These are phyloP conservation scores for Candolleomyces eurysporus DNA, from an alignment of 768 basidiomycete genomes.

Conservation along the genomic window DNA sequence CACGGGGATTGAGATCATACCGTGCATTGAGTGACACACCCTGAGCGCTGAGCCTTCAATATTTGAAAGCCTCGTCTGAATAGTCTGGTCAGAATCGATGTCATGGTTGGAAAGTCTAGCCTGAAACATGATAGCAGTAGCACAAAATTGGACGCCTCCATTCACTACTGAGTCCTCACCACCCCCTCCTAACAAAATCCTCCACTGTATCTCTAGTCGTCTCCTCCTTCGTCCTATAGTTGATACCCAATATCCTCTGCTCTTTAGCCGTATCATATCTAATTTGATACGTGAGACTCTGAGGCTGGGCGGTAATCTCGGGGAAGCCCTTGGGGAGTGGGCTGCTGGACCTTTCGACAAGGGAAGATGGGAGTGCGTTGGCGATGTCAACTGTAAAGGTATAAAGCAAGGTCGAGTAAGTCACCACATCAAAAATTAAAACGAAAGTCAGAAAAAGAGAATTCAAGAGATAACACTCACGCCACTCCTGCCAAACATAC, in stretches of 20 bases:
- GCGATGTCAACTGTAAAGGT: background rate
- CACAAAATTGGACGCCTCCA: too few relatives aligned
- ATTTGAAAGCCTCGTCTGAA: too few relatives aligned
- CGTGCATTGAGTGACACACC: too few relatives aligned
- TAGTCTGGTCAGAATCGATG: too few relatives aligned
- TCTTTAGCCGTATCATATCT: slow-evolving; percentile 36
- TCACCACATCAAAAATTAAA: too few relatives aligned
- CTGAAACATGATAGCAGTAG: too few relatives aligned
- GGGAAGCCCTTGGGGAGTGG: slow-evolving; percentile 27
- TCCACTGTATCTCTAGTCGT: slow-evolving; percentile 37
- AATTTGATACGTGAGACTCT: slow-evolving; percentile 17
- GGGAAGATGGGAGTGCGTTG: background rate
- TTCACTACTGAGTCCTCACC: too few relatives aligned
- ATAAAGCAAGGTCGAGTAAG: background rate
- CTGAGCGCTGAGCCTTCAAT: too few relatives aligned
- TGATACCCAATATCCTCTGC: slow-evolving; percentile 37
- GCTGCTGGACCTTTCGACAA: slow-evolving; percentile 19
- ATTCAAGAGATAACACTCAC: slow-evolving; percentile 15
- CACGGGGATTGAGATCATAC: too few relatives aligned
- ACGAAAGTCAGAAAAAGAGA: background rate
- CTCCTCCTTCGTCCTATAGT: slow-evolving; percentile 39
- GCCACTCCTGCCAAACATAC: slow-evolving; percentile 35
- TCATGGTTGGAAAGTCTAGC: too few relatives aligned
- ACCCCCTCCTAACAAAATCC: slow-evolving; percentile 42
- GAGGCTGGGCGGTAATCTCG: slow-evolving; percentile 9